phyloP scores from a whole-genome alignment of 176 grass and related monocot species.

The Juncus effusus region DNA sequence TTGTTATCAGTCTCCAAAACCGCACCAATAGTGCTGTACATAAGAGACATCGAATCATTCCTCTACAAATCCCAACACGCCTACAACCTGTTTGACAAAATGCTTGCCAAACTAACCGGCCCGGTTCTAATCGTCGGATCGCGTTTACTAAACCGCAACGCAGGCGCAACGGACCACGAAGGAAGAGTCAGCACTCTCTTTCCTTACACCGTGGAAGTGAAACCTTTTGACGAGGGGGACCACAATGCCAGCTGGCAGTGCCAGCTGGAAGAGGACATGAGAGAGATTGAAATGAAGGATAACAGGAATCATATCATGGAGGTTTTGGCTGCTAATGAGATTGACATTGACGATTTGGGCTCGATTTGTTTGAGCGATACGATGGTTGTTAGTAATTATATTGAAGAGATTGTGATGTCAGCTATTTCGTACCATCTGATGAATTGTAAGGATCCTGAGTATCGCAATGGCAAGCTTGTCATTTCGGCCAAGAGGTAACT shows the following conservation, averaged over 20 bases:
- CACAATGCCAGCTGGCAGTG: slow-evolving; percentile 69
- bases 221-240: slow-evolving; percentile 64
- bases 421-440: slow-evolving; percentile 90
- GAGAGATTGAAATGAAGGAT: slow-evolving; percentile 70
- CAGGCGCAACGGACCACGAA: slow-evolving; percentile 27
- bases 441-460: slow-evolving; percentile 75
- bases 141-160: slow-evolving; percentile 41
- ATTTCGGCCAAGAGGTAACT: slow-evolving; percentile 73
- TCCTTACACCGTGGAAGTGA: slow-evolving; percentile 78
- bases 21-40: slow-evolving; percentile 65
- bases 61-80: slow-evolving; percentile 53
- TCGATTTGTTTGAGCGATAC: slow-evolving; percentile 80
- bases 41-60: slow-evolving; percentile 80
- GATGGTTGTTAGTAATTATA: slow-evolving; percentile 75
- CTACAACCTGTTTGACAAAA: slow-evolving; percentile 67
- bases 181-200: slow-evolving; percentile 52
- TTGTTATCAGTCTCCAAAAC: slow-evolving; percentile 55
- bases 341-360: slow-evolving; percentile 90
- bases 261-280: slow-evolving; percentile 71
- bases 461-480: slow-evolving; percentile 93
- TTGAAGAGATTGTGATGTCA: slow-evolving; percentile 84
- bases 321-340: slow-evolving; percentile 77
- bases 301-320: slow-evolving; percentile 92
- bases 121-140: slow-evolving; percentile 86
- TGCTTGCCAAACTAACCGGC: slow-evolving; percentile 68